phyloP scores from a whole-genome alignment of 2,329 filamentous ascomycete genomes.

The Davidsoniella eucalypti region DNA sequence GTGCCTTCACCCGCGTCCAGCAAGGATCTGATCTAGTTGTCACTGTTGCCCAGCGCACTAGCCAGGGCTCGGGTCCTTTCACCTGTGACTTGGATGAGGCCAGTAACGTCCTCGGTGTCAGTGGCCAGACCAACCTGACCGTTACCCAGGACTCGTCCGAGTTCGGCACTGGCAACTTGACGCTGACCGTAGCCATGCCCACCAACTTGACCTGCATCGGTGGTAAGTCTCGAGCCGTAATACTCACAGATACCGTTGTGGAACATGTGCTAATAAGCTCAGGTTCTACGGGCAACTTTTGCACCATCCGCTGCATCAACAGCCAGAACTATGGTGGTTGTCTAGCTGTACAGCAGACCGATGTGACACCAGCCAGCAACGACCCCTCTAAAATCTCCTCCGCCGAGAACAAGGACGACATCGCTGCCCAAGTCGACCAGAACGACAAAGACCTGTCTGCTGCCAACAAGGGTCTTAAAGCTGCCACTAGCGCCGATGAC shows the following conservation, averaged over 20 bases:
- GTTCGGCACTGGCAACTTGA: slow-evolving; percentile 36
- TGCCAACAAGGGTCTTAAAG: slow-evolving; percentile 7
- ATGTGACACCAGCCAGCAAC: slow-evolving; percentile 10
- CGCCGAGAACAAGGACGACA: slow-evolving; percentile 8
- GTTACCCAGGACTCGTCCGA: slow-evolving; percentile 40
- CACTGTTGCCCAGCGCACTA: slow-evolving; percentile 5
- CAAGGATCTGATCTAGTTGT: slow-evolving; percentile 4
- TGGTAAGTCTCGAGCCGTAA: slow-evolving; percentile 20
- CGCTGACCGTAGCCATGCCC: slow-evolving; percentile 38
- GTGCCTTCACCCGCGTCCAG: slow-evolving; percentile 10
- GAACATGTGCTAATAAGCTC: neutral
- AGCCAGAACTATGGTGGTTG: slow-evolving; percentile 36
- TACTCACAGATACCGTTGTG: neutral
- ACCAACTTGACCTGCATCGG: slow-evolving; percentile 31
- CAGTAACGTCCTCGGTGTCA: slow-evolving; percentile 24
- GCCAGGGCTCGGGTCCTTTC: slow-evolving; percentile 36
- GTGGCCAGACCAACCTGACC: slow-evolving; percentile 35
- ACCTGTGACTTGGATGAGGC: slow-evolving; percentile 34
- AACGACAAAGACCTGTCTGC: slow-evolving; percentile 5
- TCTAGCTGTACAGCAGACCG: slow-evolving; percentile 38
- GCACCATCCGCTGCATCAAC: slow-evolving; percentile 45
- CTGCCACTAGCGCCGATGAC: slow-evolving; percentile 1
- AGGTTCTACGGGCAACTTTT: slow-evolving; percentile 38
- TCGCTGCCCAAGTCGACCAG: slow-evolving; percentile 8
- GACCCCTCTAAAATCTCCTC: slow-evolving; percentile 4